Evolutionary conservation across 148 eudicot genomes (phyloP).

Genomic region (Amaranthus cruentus): DNA sequence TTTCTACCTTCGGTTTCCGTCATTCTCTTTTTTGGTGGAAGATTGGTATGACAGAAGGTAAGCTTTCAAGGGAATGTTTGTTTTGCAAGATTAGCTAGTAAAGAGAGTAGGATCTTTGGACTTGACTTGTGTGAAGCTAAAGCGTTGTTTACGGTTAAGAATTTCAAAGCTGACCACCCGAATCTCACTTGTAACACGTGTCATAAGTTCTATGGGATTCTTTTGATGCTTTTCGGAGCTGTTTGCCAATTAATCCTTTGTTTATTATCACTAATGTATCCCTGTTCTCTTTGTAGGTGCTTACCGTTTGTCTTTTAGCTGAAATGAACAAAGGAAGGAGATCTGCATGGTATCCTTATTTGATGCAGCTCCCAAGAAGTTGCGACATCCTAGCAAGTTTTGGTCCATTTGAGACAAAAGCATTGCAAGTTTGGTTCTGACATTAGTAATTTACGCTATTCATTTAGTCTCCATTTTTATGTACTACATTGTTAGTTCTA

Average conservation of each 20-base stretch:
- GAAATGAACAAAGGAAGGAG: constrained; percentile 74
- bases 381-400: constrained; percentile 66
- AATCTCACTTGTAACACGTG: too few relatives aligned
- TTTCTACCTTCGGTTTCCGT: too few relatives aligned
- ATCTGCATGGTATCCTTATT: constrained; percentile 80
- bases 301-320: constrained; percentile 62
- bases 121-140: too few relatives aligned
- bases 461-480: constrained; percentile 1
- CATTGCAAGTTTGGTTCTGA: constrained; percentile 65
- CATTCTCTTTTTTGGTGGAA: too few relatives aligned
- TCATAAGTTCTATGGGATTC: neutral
- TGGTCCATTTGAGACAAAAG: constrained; percentile 66
- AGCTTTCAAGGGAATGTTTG: too few relatives aligned
- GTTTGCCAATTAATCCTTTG: neutral
- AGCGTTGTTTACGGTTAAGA: too few relatives aligned
- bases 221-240: neutral
- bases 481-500: neutral
- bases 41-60: too few relatives aligned
- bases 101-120: too few relatives aligned
- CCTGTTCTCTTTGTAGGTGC: constrained; percentile 42
- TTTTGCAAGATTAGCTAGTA: too few relatives aligned
- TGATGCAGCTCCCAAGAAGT: constrained; percentile 69
- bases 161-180: too few relatives aligned
- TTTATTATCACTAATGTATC: constrained; percentile 2
- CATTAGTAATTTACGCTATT: constrained; percentile 8